phyloP scores from a whole-genome alignment of 768 basidiomycete genomes.

The Serendipita vermifera region DNA sequence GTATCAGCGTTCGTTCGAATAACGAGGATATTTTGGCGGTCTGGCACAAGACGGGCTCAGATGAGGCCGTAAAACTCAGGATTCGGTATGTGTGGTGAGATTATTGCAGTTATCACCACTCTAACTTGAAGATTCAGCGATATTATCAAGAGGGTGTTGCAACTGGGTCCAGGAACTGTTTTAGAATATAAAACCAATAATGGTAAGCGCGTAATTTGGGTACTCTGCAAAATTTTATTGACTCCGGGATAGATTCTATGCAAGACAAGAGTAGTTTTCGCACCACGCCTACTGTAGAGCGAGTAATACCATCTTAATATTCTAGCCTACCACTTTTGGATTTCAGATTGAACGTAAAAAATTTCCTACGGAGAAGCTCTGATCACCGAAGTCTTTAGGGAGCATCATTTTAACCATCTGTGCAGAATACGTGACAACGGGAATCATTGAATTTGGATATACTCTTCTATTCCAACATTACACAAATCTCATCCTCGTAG shows the following conservation, averaged over 20 bases:
- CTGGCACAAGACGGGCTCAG: slow-evolving; percentile 79
- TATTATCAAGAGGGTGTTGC: slow-evolving; percentile 60
- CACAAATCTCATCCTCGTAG: too few species aligned
- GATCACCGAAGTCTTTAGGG: too few species aligned
- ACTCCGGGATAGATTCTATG: slow-evolving; percentile 52
- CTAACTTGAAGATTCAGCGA: slow-evolving; percentile 44
- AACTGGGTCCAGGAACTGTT: slow-evolving; percentile 59
- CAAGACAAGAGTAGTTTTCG: slow-evolving; percentile 81
- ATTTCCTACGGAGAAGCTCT: too few species aligned
- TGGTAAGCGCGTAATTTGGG: slow-evolving; percentile 36
- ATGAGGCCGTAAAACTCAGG: slow-evolving; percentile 60
- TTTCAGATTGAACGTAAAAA: too few species aligned
- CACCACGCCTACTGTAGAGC: slow-evolving; percentile 18
- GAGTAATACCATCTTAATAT: too few species aligned
- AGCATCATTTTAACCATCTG: too few species aligned
- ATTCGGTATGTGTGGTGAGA: slow-evolving; percentile 68
- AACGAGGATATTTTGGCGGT: slow-evolving; percentile 91
- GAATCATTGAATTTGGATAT: too few species aligned
- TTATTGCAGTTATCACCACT: neutral
- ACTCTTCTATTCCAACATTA: too few species aligned
- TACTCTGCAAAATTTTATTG: neutral
- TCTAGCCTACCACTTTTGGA: too few species aligned
- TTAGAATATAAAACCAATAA: slow-evolving; percentile 97
- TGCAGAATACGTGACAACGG: too few species aligned
- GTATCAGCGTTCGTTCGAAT: slow-evolving; percentile 81